A percentile compares a stretch with the other conserved stretches of the same genome.
Evolutionary conservation across 768 basidiomycete genomes (phyloP).

Genomic region (Coprinopsis strossmayeri): DNA sequence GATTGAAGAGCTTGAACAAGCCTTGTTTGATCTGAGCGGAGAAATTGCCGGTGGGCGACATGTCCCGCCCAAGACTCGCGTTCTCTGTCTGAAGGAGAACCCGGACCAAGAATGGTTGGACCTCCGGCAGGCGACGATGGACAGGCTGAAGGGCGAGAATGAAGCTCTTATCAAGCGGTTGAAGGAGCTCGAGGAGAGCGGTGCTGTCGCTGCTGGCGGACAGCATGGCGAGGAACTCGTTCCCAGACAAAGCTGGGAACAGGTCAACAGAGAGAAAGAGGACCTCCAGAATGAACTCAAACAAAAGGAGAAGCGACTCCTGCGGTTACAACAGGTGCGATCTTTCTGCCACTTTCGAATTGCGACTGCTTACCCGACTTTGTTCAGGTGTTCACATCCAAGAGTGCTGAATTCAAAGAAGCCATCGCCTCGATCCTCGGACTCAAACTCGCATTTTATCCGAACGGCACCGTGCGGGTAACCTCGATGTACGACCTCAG

Average conservation of each 20-base stretch:
- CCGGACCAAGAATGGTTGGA: conserved; percentile 83
- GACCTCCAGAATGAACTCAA: conserved; percentile 58
- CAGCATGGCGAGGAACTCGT: conserved; percentile 38
- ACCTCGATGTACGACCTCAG: conserved; percentile 87
- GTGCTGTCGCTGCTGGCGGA: conserved; percentile 12
- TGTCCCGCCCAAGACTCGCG: conserved; percentile 62
- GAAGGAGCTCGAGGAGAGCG: conserved; percentile 48
- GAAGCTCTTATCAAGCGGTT: conserved; percentile 68
- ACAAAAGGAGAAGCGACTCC: conserved; percentile 77
- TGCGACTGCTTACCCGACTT: not conserved
- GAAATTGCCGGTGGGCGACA: conserved; percentile 73
- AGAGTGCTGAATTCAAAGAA: conserved; percentile 87
- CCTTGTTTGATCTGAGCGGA: conserved; percentile 69
- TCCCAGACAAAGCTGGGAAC: conserved; percentile 76
- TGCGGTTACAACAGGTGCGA: conserved; percentile 73
- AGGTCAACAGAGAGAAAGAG: conserved; percentile 58
- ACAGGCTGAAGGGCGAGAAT: conserved; percentile 78
- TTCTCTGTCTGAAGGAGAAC: conserved; percentile 67
- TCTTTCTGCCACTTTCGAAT: not conserved
- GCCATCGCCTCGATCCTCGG: conserved; percentile 87
- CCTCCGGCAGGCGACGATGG: conserved; percentile 66
- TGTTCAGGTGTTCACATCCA: conserved; percentile 69
- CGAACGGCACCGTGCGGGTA: conserved; percentile 83
- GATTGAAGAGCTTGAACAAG: conserved; percentile 72
- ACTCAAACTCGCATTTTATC: conserved; percentile 86